Base-by-base conservation (phyloP, 805 yeast species). In the Kluyveromyces starmeri region DNA sequence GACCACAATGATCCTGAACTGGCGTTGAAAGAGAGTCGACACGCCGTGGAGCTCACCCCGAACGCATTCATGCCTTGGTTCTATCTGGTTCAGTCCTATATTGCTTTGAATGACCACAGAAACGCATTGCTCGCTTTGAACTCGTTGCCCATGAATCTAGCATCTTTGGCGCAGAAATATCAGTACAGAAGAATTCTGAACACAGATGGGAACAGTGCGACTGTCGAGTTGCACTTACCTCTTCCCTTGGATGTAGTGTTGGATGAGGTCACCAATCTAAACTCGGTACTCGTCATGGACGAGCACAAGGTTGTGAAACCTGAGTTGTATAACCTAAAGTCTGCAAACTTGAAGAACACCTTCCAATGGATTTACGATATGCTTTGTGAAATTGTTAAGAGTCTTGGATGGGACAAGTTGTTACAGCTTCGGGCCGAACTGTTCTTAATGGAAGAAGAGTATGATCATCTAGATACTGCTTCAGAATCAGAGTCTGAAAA, bases 11-110 rank as follows among this genome's bases (percentile, higher is more conserved):
- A 56, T 38, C 48, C 43, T 29, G 26, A 27, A 8, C 39, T 54
- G 18, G 58, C 58, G 1, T 48, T 45, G 33, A 26, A 38, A 20
- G 43, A 51, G 19, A 55, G 57, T 2, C 56, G 49, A 35, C 38
- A 40, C 13, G 58, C 58, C 5, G 85, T 80, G 4, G 75, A 76
- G 46, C 67, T 78, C 2, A 67, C 81, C 1, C 94, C 94, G 3
- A 78, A 86, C 5, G 82, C 76, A 46, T 82, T 81, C 54, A 70
- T 66, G 44, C 73, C 85, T 2, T 83, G 94, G 94, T 68, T 78
- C 3, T 58, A 72, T 38, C 56, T 83, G 38, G 82, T 81, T 7
- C 68, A 68, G 45, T 70, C 74, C 1, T 81, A 82, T 53, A 72
- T 81, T 25, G 68, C 69, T 28, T 51, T 73, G 34, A 75, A 75